A percentile compares a stretch with the other conserved stretches of the same genome.
Evolutionary conservation across 2,329 filamentous ascomycete genomes (phyloP).

Genomic region (Anisogramma anomala): DNA sequence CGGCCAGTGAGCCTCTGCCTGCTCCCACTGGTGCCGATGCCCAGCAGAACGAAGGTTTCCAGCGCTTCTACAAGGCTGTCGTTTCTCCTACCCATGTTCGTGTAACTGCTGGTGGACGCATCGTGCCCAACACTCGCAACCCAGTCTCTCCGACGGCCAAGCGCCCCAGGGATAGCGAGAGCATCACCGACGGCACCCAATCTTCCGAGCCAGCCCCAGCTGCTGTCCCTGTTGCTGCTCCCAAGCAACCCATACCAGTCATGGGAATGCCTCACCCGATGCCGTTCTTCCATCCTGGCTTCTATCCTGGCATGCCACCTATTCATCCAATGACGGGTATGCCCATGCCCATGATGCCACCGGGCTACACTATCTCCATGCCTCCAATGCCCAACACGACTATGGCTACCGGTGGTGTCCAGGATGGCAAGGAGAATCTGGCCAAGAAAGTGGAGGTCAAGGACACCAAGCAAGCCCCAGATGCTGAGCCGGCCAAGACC

Average conservation of each 20-base stretch:
- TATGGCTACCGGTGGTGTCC: no score
- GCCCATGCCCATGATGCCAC: constrained; percentile 28
- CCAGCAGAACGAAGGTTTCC: constrained; percentile 54
- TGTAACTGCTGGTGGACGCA: constrained; percentile 55
- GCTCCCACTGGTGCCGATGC: constrained; percentile 41
- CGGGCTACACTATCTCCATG: constrained; percentile 16
- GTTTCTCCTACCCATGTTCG: constrained; percentile 55
- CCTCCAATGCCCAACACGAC: constrained; percentile 9
- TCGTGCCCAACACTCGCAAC: constrained; percentile 50
- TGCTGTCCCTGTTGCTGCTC: neutral
- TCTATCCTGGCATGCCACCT: constrained; percentile 22
- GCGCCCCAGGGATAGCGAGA: constrained; percentile 32
- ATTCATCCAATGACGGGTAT: constrained; percentile 27
- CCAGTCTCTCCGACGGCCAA: constrained; percentile 42
- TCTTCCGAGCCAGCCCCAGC: constrained; percentile 3
- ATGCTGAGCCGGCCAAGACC: constrained; percentile 21
- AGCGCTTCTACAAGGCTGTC: constrained; percentile 57
- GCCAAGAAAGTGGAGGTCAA: constrained; percentile 24
- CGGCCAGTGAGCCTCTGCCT: constrained; percentile 35
- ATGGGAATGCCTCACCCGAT: constrained; percentile 19
- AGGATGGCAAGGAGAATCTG: constrained; percentile 4
- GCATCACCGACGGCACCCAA: constrained; percentile 11
- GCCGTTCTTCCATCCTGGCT: constrained; percentile 18
- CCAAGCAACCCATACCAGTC: constrained; percentile 15
- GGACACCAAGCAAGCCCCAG: neutral